Conservation (phyloP, 2,329 filamentous ascomycete genomes). For the Fusarium torulosum region DNA sequence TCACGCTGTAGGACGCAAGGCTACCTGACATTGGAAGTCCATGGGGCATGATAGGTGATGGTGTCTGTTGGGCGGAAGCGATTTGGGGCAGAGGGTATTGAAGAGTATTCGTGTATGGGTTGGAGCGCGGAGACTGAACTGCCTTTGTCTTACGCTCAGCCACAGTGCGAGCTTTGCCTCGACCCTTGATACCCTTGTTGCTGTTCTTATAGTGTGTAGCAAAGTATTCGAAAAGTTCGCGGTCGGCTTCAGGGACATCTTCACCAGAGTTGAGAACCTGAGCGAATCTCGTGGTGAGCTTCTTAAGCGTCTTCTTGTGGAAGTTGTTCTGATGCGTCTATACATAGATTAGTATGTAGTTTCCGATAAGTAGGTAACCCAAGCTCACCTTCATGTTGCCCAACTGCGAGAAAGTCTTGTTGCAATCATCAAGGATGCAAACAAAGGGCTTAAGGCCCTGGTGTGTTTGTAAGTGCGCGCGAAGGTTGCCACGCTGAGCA, state of each 20-base stretch:
- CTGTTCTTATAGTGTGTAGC: slow-evolving; percentile 93
- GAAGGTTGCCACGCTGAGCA: slow-evolving; percentile 86
- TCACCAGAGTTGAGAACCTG: slow-evolving; percentile 67
- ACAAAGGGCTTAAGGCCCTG: slow-evolving; percentile 80
- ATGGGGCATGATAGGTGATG: slow-evolving; percentile 42
- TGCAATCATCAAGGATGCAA: slow-evolving; percentile 85
- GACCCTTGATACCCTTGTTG: slow-evolving; percentile 98
- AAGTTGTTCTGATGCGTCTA: slow-evolving; percentile 95
- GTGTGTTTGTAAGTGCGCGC: slow-evolving; percentile 86
- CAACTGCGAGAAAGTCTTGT: slow-evolving; percentile 88
- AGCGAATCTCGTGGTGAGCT: slow-evolving; percentile 78
- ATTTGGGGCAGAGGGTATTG: slow-evolving; percentile 49
- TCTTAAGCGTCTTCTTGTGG: slow-evolving; percentile 78
- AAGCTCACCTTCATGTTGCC: slow-evolving; percentile 86
- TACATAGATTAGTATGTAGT: slow-evolving; percentile 7
- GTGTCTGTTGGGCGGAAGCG: slow-evolving; percentile 40
- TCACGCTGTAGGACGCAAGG: slow-evolving; percentile 52
- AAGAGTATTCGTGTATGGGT: slow-evolving; percentile 24
- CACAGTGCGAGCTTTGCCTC: slow-evolving; percentile 85
- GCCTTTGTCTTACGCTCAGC: slow-evolving; percentile 51
- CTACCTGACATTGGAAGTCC: slow-evolving; percentile 48
- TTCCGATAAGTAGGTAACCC: neutral
- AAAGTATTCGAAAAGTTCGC: slow-evolving; percentile 87
- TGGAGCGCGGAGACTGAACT: slow-evolving; percentile 43
- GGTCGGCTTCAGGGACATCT: slow-evolving; percentile 72